These are phyloP conservation scores for Claviceps humidiphila DNA, from an alignment of 2,329 filamentous ascomycete genomes.

Conservation along the genomic window DNA sequence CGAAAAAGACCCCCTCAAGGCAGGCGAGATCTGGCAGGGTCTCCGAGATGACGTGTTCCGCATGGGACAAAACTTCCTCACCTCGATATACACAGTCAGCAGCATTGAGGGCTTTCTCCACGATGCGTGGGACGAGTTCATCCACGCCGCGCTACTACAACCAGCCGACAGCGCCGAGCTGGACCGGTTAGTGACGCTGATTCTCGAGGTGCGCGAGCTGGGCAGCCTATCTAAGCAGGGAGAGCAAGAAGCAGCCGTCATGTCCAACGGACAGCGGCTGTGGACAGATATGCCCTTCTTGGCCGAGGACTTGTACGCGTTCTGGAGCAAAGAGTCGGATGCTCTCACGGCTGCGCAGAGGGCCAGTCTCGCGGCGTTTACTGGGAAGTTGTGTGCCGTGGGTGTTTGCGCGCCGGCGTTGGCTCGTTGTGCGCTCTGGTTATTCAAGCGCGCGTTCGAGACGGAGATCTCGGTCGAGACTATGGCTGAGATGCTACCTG, in stretches of 20 bases:
- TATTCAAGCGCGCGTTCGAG: conserved; percentile 4
- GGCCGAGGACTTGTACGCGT: conserved; percentile 2
- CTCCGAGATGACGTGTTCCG: too few relatives aligned
- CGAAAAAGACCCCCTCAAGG: neutral
- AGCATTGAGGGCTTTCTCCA: too few relatives aligned
- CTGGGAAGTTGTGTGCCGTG: conserved; percentile 5
- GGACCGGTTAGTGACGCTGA: too few relatives aligned
- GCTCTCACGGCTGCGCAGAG: neutral
- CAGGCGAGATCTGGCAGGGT: too few relatives aligned
- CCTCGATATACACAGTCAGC: too few relatives aligned
- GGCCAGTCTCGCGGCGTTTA: conserved; percentile 1
- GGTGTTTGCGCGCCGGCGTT: conserved; percentile 2
- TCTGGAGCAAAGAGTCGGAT: conserved; percentile 1
- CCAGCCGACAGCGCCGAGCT: too few relatives aligned
- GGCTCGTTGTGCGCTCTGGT: conserved; percentile 4
- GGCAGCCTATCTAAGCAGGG: too few relatives aligned
- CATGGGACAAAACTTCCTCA: too few relatives aligned
- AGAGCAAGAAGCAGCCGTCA: neutral
- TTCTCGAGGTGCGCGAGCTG: conserved; percentile 28
- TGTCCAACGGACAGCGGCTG: conserved; percentile 4
- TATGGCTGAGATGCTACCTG: conserved; percentile 1
- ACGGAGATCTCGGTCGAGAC: neutral
- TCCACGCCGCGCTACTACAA: too few relatives aligned
- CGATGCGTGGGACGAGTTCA: too few relatives aligned
- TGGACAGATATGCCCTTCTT: conserved; percentile 6